Conservation (phyloP, 306 rosid genomes). For the Oxytropis ochrocephala region DNA sequence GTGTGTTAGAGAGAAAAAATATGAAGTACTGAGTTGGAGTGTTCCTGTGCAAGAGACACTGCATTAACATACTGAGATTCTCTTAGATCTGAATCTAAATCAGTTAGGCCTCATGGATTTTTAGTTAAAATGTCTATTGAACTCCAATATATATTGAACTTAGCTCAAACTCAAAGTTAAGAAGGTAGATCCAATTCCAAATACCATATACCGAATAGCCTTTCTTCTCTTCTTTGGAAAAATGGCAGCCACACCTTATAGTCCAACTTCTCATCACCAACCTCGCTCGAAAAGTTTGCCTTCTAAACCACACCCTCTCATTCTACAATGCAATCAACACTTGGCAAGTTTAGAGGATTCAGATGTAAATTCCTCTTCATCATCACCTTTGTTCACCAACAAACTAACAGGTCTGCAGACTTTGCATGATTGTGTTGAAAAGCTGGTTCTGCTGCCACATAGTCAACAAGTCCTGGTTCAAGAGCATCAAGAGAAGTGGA, state of each 20-base stretch:
- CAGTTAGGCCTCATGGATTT: slow-evolving; percentile 25
- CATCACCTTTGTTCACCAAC: slow-evolving; percentile 17
- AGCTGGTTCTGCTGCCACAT: slow-evolving; percentile 19
- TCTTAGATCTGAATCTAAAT: slow-evolving; percentile 31
- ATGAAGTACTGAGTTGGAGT: slow-evolving; percentile 23
- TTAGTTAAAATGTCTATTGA: slow-evolving; percentile 13
- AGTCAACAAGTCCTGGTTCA: slow-evolving; percentile 24
- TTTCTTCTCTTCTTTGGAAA: slow-evolving; percentile 10
- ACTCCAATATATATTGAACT: slow-evolving; percentile 29
- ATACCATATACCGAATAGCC: slow-evolving; percentile 16
- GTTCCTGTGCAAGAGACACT: slow-evolving; percentile 22
- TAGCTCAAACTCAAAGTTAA: not conserved
- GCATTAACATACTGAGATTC: slow-evolving; percentile 18
- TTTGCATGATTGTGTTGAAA: slow-evolving; percentile 31
- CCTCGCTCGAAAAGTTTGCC: slow-evolving; percentile 41
- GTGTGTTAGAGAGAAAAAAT: slow-evolving; percentile 10
- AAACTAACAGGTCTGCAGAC: slow-evolving; percentile 21
- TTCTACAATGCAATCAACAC: slow-evolving; percentile 44
- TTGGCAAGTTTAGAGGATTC: slow-evolving; percentile 31
- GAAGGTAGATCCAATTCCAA: slow-evolving; percentile 21
- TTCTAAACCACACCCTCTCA: slow-evolving; percentile 34
- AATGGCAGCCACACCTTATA: slow-evolving; percentile 23
- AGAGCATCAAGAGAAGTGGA: slow-evolving; percentile 34
- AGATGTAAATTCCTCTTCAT: slow-evolving; percentile 20
- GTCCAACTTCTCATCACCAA: slow-evolving; percentile 27